A percentile compares a stretch with the other conserved stretches of the same genome.
These are phyloP conservation scores for Centella asiatica DNA, from an alignment of 129 eudicot genomes.

Conservation along the genomic window DNA sequence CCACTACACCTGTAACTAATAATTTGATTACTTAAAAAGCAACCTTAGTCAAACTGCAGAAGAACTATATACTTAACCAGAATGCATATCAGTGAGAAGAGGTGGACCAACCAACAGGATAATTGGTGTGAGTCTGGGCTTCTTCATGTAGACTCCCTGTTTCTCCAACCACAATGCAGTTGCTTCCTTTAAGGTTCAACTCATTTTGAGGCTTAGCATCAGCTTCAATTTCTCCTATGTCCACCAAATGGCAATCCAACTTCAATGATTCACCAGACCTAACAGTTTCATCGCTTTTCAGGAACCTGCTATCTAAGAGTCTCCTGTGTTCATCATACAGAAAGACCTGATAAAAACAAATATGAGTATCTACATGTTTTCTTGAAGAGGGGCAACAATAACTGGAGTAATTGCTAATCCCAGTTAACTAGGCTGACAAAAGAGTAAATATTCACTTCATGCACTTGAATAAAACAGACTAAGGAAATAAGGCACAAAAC, in stretches of 20 bases:
- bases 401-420: background rate
- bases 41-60: background rate
- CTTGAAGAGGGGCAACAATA: background rate
- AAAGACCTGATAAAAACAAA: conserved; percentile 35
- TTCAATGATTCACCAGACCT: conserved; percentile 48
- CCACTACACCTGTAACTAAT: background rate
- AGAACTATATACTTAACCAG: conserved; percentile 10
- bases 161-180: conserved; percentile 14
- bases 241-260: conserved; percentile 75
- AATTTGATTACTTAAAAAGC: background rate
- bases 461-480: too few relatives aligned
- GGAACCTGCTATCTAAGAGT: conserved; percentile 60
- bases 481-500: too few relatives aligned
- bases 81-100: conserved; percentile 7
- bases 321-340: conserved; percentile 51
- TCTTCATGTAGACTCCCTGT: conserved; percentile 20
- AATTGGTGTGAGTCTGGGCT: conserved; percentile 20
- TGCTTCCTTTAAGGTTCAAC: conserved; percentile 11
- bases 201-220: conserved; percentile 17
- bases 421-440: too few relatives aligned
- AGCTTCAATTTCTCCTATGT: conserved; percentile 35
- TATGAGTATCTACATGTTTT: background rate
- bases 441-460: too few relatives aligned
- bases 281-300: conserved; percentile 55
- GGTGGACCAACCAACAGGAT: conserved; percentile 30